These are phyloP conservation scores for Claviceps digitariae DNA, from an alignment of 2,329 filamentous ascomycete genomes.

Conservation along the genomic window DNA sequence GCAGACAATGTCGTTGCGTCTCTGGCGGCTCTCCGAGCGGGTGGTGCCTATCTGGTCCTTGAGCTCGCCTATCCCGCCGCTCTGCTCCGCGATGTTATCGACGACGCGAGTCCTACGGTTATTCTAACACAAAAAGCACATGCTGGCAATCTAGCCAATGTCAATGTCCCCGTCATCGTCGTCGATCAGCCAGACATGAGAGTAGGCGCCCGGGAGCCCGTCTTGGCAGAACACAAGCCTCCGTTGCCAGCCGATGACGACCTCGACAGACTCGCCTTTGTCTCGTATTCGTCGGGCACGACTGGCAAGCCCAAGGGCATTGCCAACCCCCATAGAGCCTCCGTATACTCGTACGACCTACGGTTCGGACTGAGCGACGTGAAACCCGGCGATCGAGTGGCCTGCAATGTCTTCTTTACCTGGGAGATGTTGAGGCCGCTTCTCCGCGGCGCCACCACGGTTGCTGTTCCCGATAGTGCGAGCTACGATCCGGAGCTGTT, in stretches of 20 bases:
- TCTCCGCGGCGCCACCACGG: slow-evolving; percentile 60
- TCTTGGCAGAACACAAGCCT: slow-evolving; percentile 24
- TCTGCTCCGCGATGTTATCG: slow-evolving; percentile 61
- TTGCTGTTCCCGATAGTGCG: slow-evolving; percentile 59
- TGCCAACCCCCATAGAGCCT: slow-evolving; percentile 61
- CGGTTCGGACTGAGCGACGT: slow-evolving; percentile 59
- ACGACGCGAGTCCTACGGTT: slow-evolving; percentile 58
- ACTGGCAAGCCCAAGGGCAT: slow-evolving; percentile 74
- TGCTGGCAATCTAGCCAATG: slow-evolving; percentile 46
- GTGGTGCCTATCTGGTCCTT: slow-evolving; percentile 67
- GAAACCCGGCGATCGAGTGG: slow-evolving; percentile 58
- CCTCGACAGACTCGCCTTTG: slow-evolving; percentile 61
- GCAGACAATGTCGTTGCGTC: slow-evolving; percentile 70
- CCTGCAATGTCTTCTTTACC: slow-evolving; percentile 81
- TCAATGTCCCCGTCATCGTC: slow-evolving; percentile 47
- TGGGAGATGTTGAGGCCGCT: slow-evolving; percentile 75
- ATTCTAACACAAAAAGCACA: slow-evolving; percentile 56
- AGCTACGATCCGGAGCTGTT: slow-evolving; percentile 67
- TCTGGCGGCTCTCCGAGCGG: slow-evolving; percentile 62
- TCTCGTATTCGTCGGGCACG: slow-evolving; percentile 69
- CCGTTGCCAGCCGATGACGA: slow-evolving; percentile 50
- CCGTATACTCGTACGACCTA: slow-evolving; percentile 60
- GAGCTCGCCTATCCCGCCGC: slow-evolving; percentile 67
- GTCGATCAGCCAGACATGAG: slow-evolving; percentile 37
- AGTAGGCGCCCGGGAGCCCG: slow-evolving; percentile 11